Base-by-base conservation (phyloP, 345 rosid species). In the Gossypium stocksii region DNA sequence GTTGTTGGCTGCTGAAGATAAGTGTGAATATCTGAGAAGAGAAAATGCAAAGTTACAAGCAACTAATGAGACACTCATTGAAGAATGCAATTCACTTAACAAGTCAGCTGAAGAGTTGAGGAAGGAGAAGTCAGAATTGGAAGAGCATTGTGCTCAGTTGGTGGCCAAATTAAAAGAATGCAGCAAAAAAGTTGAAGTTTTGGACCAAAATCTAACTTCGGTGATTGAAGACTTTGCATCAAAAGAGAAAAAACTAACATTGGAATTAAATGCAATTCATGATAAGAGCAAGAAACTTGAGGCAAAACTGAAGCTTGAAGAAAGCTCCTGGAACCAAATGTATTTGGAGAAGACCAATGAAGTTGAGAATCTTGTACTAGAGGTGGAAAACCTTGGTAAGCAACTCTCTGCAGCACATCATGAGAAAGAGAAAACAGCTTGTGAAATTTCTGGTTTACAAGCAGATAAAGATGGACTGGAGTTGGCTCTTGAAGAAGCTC, bases 191-290 rank as follows among this genome's bases (percentile, higher is more conserved):
- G 72, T 85, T 41, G 63, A 64, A 34, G 76, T 15, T 61, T 66
- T 87, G 51, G 87, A 85, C 72, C 84, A 80, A 71, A 82, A 78
- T 34, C 59, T 89, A 46, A 77, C 78, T 70, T 76, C 77, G 19
- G 66, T 87, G 51, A 70, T 82, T 62, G 82, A 87, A 80, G 83
- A 82, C 15, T 74, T 77, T 74, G 79, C 85, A 19, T 46, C 63
- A 4, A 83, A 82, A 72, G 89, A 81, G 75, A 74, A 77, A 76
- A 77, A 74, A 51, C 64, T 89, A 15, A 77, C 77, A 11, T 60
- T 70, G n/a, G 82, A 82, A 59, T 43, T 86, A 70, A 85, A 82
- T 25, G 61, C 69, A 43, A 78, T 87, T 71, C 72, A 70, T 17
- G 81, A 76, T 27, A 82, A 87, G 82, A 81, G 73, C 70, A 77